Evolutionary conservation across 2,329 filamentous ascomycete genomes (phyloP).

Genomic region (Fonsecaea monophora): DNA sequence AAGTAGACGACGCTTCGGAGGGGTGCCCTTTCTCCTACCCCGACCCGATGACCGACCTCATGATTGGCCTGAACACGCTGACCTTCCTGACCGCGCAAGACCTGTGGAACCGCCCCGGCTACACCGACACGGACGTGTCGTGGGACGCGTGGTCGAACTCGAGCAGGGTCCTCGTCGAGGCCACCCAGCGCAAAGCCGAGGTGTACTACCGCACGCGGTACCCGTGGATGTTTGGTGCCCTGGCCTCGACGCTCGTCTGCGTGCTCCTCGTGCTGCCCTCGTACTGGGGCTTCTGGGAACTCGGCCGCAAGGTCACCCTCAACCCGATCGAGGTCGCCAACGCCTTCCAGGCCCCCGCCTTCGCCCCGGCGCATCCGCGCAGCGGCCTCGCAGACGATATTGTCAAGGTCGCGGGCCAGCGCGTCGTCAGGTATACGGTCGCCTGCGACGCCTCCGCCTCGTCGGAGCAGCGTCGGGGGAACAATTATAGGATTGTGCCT

Average conservation of each 20-base stretch:
- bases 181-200: not conserved
- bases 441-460: not conserved
- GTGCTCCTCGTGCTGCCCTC: constrained; percentile 31
- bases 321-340: constrained; percentile 42
- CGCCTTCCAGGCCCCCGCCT: constrained; percentile 39
- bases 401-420: not conserved
- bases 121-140: not conserved
- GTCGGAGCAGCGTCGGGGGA: not conserved
- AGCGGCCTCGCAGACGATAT: not conserved
- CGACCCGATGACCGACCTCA: not conserved
- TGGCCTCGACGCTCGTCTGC: constrained; percentile 17
- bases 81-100: not conserved
- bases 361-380: not conserved
- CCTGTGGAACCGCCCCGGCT: not conserved
- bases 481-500: not conserved
- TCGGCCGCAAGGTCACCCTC: constrained; percentile 40
- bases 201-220: not conserved
- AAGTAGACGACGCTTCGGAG: not conserved
- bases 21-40: not conserved
- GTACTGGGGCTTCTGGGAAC: constrained; percentile 40
- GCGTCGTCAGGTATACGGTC: not conserved
- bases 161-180: not conserved
- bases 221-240: not conserved
- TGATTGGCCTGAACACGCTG: not conserved
- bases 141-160: not conserved